Conservation (phyloP, 1,139 yeast genomes). For the Martiniozyma asiatica region DNA sequence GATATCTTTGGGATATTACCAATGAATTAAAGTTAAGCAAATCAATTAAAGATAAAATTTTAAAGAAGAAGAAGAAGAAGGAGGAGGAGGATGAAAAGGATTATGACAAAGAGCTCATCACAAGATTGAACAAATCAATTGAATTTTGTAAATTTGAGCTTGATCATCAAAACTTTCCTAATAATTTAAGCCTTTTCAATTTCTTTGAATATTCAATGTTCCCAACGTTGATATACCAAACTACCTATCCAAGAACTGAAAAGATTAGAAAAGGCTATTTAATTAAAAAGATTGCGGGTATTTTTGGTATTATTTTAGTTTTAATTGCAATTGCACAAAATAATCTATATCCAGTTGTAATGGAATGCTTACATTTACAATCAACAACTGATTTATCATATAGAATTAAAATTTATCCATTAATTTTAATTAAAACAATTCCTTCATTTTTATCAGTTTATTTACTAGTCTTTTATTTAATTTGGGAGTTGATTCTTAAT, state of each 20-base stretch:
- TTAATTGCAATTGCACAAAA: conserved; percentile 79
- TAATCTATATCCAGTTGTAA: conserved; percentile 64
- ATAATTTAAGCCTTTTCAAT: conserved; percentile 52
- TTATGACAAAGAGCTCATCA: conserved; percentile 21
- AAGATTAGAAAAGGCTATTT: conserved; percentile 62
- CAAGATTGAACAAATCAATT: conserved; percentile 33
- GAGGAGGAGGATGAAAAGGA: conserved; percentile 20
- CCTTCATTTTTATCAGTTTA: conserved; percentile 72
- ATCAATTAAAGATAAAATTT: conserved; percentile 13
- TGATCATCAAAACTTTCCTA: conserved; percentile 52
- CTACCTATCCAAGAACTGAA: conserved; percentile 68
- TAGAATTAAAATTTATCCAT: conserved; percentile 41
- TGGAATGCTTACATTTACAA: conserved; percentile 43
- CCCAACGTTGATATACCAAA: conserved; percentile 79
- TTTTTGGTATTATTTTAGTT: conserved; percentile 73
- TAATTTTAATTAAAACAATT: conserved; percentile 59
- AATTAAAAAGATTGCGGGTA: conserved; percentile 59
- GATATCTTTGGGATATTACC: conserved; percentile 62
- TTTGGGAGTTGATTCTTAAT: conserved; percentile 90
- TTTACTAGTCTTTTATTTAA: conserved; percentile 68
- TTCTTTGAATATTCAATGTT: conserved; percentile 74
- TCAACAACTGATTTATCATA: conserved; percentile 30
- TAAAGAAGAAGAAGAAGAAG: conserved; percentile 18
- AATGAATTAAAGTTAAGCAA: conserved; percentile 45
- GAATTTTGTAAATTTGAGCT: conserved; percentile 57